Percentiles rank a stretch among this genome's conserved stretches.
These are phyloP conservation scores for Lophium mytilinum DNA, from an alignment of 495 filamentous ascomycete species.

Conservation along the genomic window DNA sequence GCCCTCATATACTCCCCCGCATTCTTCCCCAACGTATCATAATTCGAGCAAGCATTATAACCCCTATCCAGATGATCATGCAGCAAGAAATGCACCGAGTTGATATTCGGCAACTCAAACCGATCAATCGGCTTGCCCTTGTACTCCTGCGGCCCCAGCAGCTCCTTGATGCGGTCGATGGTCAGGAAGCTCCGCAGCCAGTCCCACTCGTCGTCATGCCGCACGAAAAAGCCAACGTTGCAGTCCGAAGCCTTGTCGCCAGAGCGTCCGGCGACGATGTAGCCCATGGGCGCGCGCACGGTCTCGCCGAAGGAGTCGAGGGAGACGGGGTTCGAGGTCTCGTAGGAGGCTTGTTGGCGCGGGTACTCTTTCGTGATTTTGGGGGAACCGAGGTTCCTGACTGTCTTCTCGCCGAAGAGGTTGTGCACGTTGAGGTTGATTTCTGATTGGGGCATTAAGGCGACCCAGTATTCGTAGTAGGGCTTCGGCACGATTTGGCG, in stretches of 20 bases:
- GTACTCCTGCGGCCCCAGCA: conserved; percentile 17
- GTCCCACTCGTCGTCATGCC: conserved; percentile 19
- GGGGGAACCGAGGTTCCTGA: conserved; percentile 9
- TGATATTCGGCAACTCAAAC: conserved; percentile 20
- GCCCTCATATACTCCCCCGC: conserved; percentile 23
- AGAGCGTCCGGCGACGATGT: conserved; percentile 24
- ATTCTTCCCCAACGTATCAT: conserved; percentile 26
- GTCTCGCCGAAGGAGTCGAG: conserved; percentile 23
- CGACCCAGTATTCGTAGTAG: conserved; percentile 29
- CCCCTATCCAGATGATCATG: conserved; percentile 25
- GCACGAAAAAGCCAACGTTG: conserved; percentile 31
- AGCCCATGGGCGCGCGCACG: conserved; percentile 26
- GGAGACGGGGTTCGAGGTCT: conserved; percentile 18
- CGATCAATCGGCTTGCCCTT: conserved; percentile 17
- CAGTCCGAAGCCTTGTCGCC: conserved; percentile 29
- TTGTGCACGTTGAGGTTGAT: conserved; percentile 20
- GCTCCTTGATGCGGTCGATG: conserved; percentile 18
- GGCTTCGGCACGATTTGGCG: conserved; percentile 29
- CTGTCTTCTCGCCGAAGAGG: conserved; percentile 11
- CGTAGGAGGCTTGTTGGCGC: conserved; percentile 18
- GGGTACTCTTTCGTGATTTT: conserved; percentile 10
- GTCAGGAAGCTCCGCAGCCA: conserved; percentile 17
- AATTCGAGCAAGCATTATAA: conserved; percentile 19
- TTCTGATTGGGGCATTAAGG: conserved; percentile 26
- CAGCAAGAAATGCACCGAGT: conserved; percentile 25